These are phyloP conservation scores for Chaetothyriales sp. DNA, from an alignment of 2,329 filamentous ascomycete species.

Conservation along the genomic window DNA sequence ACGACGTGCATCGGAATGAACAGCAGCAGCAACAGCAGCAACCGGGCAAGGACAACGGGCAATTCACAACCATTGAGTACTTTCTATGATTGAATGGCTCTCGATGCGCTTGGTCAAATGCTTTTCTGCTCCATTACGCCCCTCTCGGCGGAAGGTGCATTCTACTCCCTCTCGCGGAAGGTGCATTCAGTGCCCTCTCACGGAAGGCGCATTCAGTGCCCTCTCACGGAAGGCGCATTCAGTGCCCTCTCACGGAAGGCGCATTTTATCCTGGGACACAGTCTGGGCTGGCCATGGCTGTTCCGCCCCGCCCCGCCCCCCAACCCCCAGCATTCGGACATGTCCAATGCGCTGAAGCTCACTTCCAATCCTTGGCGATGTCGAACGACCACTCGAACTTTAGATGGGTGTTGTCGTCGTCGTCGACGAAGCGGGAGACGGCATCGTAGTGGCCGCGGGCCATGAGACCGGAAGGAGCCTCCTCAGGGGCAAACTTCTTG, in stretches of 20 bases:
- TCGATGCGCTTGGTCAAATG: neutral
- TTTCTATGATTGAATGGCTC: slow-evolving; percentile 42
- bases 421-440: slow-evolving; percentile 80
- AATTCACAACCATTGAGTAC: slow-evolving; percentile 56
- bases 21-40: slow-evolving; percentile 43
- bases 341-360: neutral
- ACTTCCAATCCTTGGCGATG: slow-evolving; percentile 89
- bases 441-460: slow-evolving; percentile 83
- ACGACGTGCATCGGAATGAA: slow-evolving; percentile 73
- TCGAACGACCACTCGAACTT: slow-evolving; percentile 94
- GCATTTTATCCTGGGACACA: neutral
- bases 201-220: neutral
- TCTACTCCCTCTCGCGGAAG: no score
- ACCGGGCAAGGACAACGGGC: slow-evolving; percentile 46
- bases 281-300: neutral
- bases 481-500: slow-evolving; percentile 74
- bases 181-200: neutral
- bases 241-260: neutral
- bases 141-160: no score
- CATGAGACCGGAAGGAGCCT: slow-evolving; percentile 82
- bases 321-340: neutral
- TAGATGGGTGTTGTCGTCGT: slow-evolving; percentile 82
- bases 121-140: neutral
- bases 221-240: no score
- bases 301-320: no score